Evolutionary conservation across 352 stramenopile genomes (phyloP).

Genomic region (Globisporangium orthogonon): DNA sequence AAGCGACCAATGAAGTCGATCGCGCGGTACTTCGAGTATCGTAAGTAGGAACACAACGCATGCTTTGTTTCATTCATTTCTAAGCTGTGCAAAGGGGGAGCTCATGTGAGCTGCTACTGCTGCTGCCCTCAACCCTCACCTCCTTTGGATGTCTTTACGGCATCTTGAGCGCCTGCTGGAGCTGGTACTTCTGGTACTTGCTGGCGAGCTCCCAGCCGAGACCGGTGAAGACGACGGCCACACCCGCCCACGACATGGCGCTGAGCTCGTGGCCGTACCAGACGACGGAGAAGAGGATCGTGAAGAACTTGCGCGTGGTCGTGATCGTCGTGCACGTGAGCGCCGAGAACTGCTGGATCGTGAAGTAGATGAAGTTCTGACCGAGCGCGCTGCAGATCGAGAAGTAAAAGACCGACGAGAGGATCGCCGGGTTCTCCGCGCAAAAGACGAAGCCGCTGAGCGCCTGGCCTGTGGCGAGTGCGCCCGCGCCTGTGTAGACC

Average conservation of each 20-base stretch:
- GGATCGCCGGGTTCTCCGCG: slow-evolving; percentile 75
- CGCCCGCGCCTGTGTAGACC: slow-evolving; percentile 74
- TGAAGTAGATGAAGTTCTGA: slow-evolving; percentile 99
- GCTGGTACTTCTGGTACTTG: slow-evolving; percentile 85
- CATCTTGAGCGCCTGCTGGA: slow-evolving; percentile 43
- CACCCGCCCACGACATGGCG: slow-evolving; percentile 87
- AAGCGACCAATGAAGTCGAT: too few relatives aligned
- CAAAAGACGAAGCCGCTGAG: slow-evolving; percentile 72
- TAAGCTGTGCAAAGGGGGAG: too few relatives aligned
- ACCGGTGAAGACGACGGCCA: slow-evolving; percentile 90
- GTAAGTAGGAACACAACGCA: too few relatives aligned
- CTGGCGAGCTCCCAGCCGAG: slow-evolving; percentile 78
- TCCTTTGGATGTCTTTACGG: slow-evolving; percentile 1
- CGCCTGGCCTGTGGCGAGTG: slow-evolving; percentile 69
- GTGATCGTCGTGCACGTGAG: slow-evolving; percentile 99
- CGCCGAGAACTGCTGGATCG: slow-evolving; percentile 96
- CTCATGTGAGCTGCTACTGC: too few relatives aligned
- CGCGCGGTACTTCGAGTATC: too few relatives aligned
- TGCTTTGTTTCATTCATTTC: too few relatives aligned
- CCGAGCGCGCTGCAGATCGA: slow-evolving; percentile 94
- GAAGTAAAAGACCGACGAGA: slow-evolving; percentile 90
- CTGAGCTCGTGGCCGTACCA: slow-evolving; percentile 94
- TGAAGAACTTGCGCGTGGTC: slow-evolving; percentile 99
- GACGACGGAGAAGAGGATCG: slow-evolving; percentile 96
- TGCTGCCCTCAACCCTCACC: too few relatives aligned